Conservation (phyloP, 495 filamentous ascomycete species). For the Xylaria castorea region DNA sequence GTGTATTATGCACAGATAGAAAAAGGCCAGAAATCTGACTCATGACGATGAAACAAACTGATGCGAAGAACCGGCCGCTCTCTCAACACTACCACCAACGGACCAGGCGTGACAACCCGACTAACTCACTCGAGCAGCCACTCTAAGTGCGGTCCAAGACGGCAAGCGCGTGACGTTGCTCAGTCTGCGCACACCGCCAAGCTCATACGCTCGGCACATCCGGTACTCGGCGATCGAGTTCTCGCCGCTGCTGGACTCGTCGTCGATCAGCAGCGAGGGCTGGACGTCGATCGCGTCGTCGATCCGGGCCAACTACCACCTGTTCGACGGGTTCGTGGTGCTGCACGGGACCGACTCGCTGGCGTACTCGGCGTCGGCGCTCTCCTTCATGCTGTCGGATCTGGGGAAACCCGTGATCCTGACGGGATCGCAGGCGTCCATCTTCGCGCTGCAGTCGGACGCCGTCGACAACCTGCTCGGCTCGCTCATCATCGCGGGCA, state of each 20-base stretch:
- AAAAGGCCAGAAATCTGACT: too few species aligned
- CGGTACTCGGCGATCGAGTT: constrained; percentile 91
- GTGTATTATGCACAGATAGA: too few species aligned
- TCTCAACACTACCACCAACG: not conserved
- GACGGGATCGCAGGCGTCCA: constrained; percentile 90
- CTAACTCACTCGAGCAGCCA: constrained; percentile 29
- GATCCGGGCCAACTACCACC: constrained; percentile 77
- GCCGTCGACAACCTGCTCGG: constrained; percentile 96
- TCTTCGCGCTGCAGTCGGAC: constrained; percentile 91
- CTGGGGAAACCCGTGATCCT: constrained; percentile 91
- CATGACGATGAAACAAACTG: too few species aligned
- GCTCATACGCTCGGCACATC: constrained; percentile 80
- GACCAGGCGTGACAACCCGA: not conserved
- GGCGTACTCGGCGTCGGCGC: constrained; percentile 88
- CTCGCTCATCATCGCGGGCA: constrained; percentile 90
- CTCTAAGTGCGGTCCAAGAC: constrained; percentile 49
- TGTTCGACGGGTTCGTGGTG: constrained; percentile 93
- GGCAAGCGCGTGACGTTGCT: constrained; percentile 47
- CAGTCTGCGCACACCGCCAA: constrained; percentile 80
- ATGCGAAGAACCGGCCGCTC: not conserved
- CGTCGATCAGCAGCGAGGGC: constrained; percentile 81
- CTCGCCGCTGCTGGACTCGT: constrained; percentile 84
- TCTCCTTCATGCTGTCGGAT: constrained; percentile 94
- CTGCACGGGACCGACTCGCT: constrained; percentile 96
- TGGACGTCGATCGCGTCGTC: constrained; percentile 86